phyloP scores from a whole-genome alignment of 768 basidiomycete genomes.

The Fomitopsis pulvina region DNA sequence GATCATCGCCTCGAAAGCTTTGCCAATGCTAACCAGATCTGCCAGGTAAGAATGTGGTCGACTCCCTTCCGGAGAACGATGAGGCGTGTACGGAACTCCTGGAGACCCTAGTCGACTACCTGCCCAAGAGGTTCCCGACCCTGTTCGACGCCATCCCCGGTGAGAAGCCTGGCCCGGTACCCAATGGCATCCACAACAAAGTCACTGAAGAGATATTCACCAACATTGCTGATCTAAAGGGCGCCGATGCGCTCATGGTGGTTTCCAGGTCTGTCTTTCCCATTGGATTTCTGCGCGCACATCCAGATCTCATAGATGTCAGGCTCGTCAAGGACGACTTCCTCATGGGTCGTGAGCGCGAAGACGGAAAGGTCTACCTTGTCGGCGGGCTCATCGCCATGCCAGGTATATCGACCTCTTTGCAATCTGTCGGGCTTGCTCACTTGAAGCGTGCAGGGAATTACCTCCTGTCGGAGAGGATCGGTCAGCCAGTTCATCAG shows the following conservation, averaged over 20 bases:
- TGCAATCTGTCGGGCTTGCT: background rate
- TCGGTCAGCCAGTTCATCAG: constrained; percentile 22
- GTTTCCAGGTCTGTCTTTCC: constrained; percentile 18
- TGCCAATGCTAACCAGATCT: background rate
- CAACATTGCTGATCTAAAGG: constrained; percentile 8
- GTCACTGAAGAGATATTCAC: constrained; percentile 20
- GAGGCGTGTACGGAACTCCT: constrained; percentile 26
- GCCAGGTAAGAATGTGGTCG: constrained; percentile 20
- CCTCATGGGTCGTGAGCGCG: constrained; percentile 28
- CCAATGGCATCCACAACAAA: constrained; percentile 21
- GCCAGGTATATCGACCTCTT: constrained; percentile 15
- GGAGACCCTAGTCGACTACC: constrained; percentile 24
- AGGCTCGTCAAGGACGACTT: constrained; percentile 30
- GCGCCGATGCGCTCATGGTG: constrained; percentile 23
- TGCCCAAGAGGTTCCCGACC: constrained; percentile 30
- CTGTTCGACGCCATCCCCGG: constrained; percentile 19
- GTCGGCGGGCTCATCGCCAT: constrained; percentile 28
- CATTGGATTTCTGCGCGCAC: background rate
- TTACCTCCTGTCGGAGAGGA: constrained; percentile 27
- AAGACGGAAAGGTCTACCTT: constrained; percentile 30
- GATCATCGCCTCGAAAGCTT: background rate
- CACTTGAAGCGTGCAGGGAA: constrained; percentile 18
- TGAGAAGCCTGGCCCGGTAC: background rate
- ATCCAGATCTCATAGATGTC: background rate
- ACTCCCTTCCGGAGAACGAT: constrained; percentile 30